phyloP scores from a whole-genome alignment of 139 green algal species.

The Picochlorum sp. region DNA sequence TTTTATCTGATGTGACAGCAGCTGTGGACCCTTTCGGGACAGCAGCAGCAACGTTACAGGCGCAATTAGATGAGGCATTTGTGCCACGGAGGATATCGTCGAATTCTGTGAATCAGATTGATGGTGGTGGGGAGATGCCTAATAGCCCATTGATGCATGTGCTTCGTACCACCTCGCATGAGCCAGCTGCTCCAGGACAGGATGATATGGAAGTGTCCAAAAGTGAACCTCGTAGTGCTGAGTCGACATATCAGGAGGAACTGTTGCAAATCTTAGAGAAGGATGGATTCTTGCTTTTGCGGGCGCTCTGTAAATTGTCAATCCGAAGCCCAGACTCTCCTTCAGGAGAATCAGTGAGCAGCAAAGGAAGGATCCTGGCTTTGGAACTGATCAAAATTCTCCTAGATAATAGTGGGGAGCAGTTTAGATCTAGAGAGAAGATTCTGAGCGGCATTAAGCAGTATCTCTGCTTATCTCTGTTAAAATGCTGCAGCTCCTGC shows the following conservation, averaged over 20 bases:
- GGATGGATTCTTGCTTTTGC: slow-evolving; percentile 95
- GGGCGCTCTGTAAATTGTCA: slow-evolving; percentile 94
- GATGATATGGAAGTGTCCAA: neutral
- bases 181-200: neutral
- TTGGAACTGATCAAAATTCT: slow-evolving; percentile 95
- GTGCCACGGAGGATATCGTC: neutral
- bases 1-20: slow-evolving; percentile 72
- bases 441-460: slow-evolving; percentile 85
- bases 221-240: neutral
- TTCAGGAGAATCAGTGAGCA: slow-evolving; percentile 54
- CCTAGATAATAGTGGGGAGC: slow-evolving; percentile 84
- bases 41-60: slow-evolving; percentile 40
- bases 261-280: slow-evolving; percentile 43
- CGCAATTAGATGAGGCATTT: slow-evolving; percentile 19
- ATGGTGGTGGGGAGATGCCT: too few relatives aligned
- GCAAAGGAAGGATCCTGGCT: slow-evolving; percentile 75
- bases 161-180: neutral
- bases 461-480: slow-evolving; percentile 89
- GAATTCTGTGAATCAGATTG: too few relatives aligned
- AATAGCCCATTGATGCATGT: too few relatives aligned
- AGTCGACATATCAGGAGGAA: neutral
- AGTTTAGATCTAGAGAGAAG: slow-evolving; percentile 69
- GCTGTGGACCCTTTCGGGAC: slow-evolving; percentile 44
- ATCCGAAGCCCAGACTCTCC: slow-evolving; percentile 59
- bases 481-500: slow-evolving; percentile 81